These are phyloP conservation scores for Saccharomycopsis sp. DNA, from an alignment of 805 yeast species.

Conservation along the genomic window DNA sequence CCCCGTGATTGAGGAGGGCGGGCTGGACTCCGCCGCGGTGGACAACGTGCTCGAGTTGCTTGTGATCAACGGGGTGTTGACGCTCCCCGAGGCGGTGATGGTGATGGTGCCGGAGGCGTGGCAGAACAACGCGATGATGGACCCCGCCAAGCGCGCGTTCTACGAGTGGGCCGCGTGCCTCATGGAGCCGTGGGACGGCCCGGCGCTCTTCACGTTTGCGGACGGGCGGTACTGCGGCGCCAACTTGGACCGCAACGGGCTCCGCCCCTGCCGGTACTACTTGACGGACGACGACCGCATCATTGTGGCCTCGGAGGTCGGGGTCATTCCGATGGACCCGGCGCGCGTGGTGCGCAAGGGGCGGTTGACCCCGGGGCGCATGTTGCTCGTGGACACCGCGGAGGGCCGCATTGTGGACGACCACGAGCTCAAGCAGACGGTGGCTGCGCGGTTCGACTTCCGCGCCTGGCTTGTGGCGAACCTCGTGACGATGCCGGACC, in stretches of 20 bases:
- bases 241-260: constrained; percentile 92
- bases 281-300: constrained; percentile 90
- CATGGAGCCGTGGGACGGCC: constrained; percentile 99
- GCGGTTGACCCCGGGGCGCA: constrained; percentile 90
- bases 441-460: constrained; percentile 82
- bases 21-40: constrained; percentile 96
- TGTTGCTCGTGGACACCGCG: constrained; percentile 90
- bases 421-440: constrained; percentile 72
- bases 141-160: constrained; percentile 86
- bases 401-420: constrained; percentile 93
- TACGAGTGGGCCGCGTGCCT: constrained; percentile 99
- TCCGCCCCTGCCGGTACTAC: constrained; percentile 97
- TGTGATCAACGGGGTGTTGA: constrained; percentile 83
- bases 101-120: constrained; percentile 96
- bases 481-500: constrained; percentile 75
- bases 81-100: constrained; percentile 97
- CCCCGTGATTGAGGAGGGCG: constrained; percentile 97
- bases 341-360: constrained; percentile 83
- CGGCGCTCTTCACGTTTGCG: constrained; percentile 92
- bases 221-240: constrained; percentile 99
- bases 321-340: constrained; percentile 86
- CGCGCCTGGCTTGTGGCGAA: constrained; percentile 89
- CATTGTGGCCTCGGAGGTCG: constrained; percentile 98
- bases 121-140: constrained; percentile 84
- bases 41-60: constrained; percentile 92